Conservation (phyloP, 352 stramenopile genomes). For the Phytophthora pisi region DNA sequence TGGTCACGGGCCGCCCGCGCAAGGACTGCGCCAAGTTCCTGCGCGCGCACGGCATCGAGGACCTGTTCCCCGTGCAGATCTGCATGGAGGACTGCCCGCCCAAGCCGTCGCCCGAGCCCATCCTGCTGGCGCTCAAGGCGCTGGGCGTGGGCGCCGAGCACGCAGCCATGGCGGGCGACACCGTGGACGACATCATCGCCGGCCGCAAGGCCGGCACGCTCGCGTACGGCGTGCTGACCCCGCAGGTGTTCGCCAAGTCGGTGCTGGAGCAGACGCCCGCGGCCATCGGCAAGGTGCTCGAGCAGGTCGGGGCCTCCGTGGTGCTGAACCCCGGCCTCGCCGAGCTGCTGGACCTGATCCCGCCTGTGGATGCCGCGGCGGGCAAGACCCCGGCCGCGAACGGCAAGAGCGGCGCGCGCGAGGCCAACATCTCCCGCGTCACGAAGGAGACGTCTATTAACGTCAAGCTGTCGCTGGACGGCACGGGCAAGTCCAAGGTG, state of each 20-base stretch:
- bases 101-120: constrained; percentile 94
- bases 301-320: constrained; percentile 56
- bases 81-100: constrained; percentile 97
- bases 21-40: constrained; percentile 97
- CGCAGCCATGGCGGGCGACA: constrained; percentile 95
- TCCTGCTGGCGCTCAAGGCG: constrained; percentile 83
- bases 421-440: constrained; percentile 65
- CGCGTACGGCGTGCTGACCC: constrained; percentile 89
- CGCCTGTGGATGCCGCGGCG: constrained; percentile 13
- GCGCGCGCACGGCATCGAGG: constrained; percentile 68
- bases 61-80: constrained; percentile 91
- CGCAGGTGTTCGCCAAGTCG: constrained; percentile 81
- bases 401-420: constrained; percentile 24
- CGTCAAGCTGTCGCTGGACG: constrained; percentile 88
- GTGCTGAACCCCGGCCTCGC: constrained; percentile 79
- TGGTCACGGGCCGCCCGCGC: constrained; percentile 92
- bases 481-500: constrained; percentile 83
- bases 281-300: constrained; percentile 55
- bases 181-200: constrained; percentile 95
- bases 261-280: constrained; percentile 65
- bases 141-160: constrained; percentile 78
- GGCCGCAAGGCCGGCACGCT: constrained; percentile 70
- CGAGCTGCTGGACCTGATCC: constrained; percentile 85
- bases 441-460: constrained; percentile 97
- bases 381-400: constrained; percentile 1